Evolutionary conservation across 2,329 filamentous ascomycete genomes (phyloP).

Genomic region (Ceratocystis variospora): DNA sequence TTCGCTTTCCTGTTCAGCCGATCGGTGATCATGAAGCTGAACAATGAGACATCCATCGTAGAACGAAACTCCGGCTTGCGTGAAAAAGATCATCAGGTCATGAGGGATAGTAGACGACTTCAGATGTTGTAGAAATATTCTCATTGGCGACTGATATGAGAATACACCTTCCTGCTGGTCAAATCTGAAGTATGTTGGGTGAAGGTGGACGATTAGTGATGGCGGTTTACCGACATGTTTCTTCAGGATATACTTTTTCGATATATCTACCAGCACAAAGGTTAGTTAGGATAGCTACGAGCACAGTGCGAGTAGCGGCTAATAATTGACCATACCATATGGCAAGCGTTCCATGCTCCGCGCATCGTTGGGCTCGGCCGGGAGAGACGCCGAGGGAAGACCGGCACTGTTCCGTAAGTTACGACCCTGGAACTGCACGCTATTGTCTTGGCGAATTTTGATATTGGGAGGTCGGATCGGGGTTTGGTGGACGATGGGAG

Average conservation of each 20-base stretch:
- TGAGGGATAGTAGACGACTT: slow-evolving; percentile 67
- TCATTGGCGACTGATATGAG: slow-evolving; percentile 85
- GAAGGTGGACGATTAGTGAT: slow-evolving; percentile 74
- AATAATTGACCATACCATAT: slow-evolving; percentile 31
- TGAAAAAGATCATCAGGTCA: slow-evolving; percentile 70
- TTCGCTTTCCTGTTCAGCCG: slow-evolving; percentile 47
- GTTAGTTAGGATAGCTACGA: slow-evolving; percentile 21
- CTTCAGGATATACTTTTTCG: slow-evolving; percentile 63
- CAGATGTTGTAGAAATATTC: slow-evolving; percentile 63
- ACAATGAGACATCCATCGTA: slow-evolving; percentile 95
- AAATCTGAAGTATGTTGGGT: slow-evolving; percentile 77
- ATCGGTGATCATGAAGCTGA: slow-evolving; percentile 78
- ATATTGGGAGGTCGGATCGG: slow-evolving; percentile 16
- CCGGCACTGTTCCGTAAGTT: slow-evolving; percentile 39
- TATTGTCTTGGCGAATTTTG: slow-evolving; percentile 30
- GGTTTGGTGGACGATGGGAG: slow-evolving; percentile 6
- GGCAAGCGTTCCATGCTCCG: slow-evolving; percentile 36
- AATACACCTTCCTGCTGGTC: slow-evolving; percentile 91
- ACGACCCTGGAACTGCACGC: slow-evolving; percentile 31
- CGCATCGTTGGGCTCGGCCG: slow-evolving; percentile 30
- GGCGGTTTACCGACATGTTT: slow-evolving; percentile 64
- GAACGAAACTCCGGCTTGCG: slow-evolving; percentile 57
- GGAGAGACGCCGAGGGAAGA: slow-evolving; percentile 35
- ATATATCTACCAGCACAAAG: slow-evolving; percentile 44
- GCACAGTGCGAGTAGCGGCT: background rate